Percentiles rank a stretch among this genome's conserved stretches.
These are phyloP conservation scores for Seiridium unicorne DNA, from an alignment of 2,329 filamentous ascomycete genomes.

Conservation along the genomic window DNA sequence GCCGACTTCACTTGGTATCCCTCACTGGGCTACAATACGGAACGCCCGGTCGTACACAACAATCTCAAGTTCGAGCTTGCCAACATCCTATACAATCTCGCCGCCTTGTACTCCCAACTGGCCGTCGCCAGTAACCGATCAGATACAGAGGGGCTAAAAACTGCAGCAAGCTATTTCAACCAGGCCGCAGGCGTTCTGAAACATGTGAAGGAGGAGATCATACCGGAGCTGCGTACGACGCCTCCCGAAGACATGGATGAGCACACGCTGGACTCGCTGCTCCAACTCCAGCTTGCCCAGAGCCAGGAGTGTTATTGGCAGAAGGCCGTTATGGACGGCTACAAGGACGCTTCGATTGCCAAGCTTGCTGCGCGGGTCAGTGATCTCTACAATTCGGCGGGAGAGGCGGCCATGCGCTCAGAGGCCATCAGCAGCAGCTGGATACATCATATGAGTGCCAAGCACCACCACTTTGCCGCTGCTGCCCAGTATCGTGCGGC, in stretches of 20 bases:
- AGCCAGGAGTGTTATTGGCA: constrained; percentile 98
- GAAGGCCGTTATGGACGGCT: constrained; percentile 89
- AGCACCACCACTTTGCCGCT: constrained; percentile 95
- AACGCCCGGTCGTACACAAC: constrained; percentile 65
- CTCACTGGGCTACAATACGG: constrained; percentile 83
- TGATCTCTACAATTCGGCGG: constrained; percentile 82
- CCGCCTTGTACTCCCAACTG: constrained; percentile 89
- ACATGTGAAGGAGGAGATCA: constrained; percentile 72
- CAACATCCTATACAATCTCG: constrained; percentile 91
- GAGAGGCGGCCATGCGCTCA: constrained; percentile 84
- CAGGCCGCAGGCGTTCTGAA: constrained; percentile 80
- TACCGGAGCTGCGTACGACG: constrained; percentile 79
- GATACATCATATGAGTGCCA: constrained; percentile 97
- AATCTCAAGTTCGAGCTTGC: constrained; percentile 81
- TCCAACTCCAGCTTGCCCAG: constrained; percentile 83
- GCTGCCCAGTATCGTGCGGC: constrained; percentile 92
- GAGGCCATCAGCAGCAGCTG: constrained; percentile 88
- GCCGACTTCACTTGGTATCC: constrained; percentile 97
- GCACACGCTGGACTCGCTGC: constrained; percentile 78
- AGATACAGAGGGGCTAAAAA: constrained; percentile 79
- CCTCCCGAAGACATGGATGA: constrained; percentile 96
- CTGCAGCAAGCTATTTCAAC: constrained; percentile 87
- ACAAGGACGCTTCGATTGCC: constrained; percentile 90
- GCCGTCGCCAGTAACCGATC: constrained; percentile 77
- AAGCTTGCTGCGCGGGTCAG: constrained; percentile 87